Base-by-base conservation (phyloP, 371 early-diverging fungal genomes). In the Rhizomucor miehei region DNA sequence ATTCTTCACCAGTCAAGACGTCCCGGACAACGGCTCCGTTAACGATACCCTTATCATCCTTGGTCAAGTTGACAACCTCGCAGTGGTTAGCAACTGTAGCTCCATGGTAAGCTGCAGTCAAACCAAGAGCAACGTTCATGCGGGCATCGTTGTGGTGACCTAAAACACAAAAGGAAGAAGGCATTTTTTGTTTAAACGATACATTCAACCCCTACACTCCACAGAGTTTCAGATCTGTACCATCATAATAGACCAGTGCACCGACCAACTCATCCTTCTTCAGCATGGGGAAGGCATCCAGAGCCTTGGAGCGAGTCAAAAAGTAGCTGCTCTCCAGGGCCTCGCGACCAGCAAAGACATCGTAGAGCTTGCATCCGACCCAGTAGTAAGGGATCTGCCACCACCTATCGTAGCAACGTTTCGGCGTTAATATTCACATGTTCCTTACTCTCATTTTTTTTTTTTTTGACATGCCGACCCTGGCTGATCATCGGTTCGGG, bases 331-430 rank as follows among this genome's bases (percentile, higher is more conserved):
- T 79, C 37, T 91, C 88, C 52, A 99, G 70, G n/a, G 89, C 88
- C 60, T 94, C 92, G 36, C 79, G 79, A 41, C 96, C 97, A 6
- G 99, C 95, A 59, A 99, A 79, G 45, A 92, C 67, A 65, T 99
- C 99, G 68, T 99, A 99, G 58, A 90, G 84, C 68, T 98, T 99
- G 61, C 93, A 87, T 10, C 99, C 98, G 34, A 87, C 84, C 91
- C 93, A 99, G 66, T 93, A 99, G 71, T 99, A 99, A 52, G 98
- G 97, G 24, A 99, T 75, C 65, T 93, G 89, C 92, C 95, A 94
- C 89, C 89, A 93, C 57, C 88, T 88, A 67, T 6, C 46, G 14
- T 11, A 52, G 10, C 51, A 44, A 51, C 25, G 37, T 43, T 12
- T 47, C 10, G 29, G 21, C 43, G 44, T 25, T 44, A 53, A 44